A percentile compares a stretch with the other conserved stretches of the same genome.
These are phyloP conservation scores for Globisporangium orthogonon DNA, from an alignment of 352 stramenopile genomes.

Conservation along the genomic window DNA sequence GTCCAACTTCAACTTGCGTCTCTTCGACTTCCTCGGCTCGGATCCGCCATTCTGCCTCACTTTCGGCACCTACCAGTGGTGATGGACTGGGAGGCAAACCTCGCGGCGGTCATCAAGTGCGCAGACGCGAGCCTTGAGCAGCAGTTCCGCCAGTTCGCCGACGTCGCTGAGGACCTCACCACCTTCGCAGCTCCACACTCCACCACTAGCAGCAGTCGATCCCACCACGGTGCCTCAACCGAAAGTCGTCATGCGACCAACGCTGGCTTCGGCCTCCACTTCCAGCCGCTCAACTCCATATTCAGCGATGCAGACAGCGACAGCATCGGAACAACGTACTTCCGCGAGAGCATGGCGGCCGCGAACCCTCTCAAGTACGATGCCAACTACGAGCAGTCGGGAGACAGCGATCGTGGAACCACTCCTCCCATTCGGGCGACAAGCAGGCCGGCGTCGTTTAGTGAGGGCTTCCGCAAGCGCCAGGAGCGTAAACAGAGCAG, in stretches of 20 bases:
- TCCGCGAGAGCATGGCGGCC: conserved; percentile 29
- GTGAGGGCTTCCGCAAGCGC: conserved; percentile 45
- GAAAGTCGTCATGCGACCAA: too few relatives aligned
- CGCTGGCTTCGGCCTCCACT: conserved; percentile 1
- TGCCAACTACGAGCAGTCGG: neutral
- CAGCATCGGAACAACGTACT: conserved; percentile 28
- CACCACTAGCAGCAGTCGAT: neutral
- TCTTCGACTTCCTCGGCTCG: neutral
- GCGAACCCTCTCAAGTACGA: conserved; percentile 13
- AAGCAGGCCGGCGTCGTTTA: conserved; percentile 18
- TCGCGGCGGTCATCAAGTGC: conserved; percentile 78
- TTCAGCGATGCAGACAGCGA: neutral
- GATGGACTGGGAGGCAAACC: conserved; percentile 37
- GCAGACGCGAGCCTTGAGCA: conserved; percentile 70
- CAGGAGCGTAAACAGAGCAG: conserved; percentile 33
- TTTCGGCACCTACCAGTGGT: too few relatives aligned
- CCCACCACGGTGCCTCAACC: neutral
- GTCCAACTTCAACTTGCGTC: neutral
- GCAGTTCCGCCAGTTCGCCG: conserved; percentile 65
- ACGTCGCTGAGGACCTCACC: conserved; percentile 23
- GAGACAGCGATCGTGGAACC: neutral
- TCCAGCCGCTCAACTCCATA: conserved; percentile 1
- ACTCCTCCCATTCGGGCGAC: conserved; percentile 10
- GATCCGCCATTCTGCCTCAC: neutral
- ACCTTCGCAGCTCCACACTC: neutral